Conservation (phyloP, 208 protist genomes). For the Crithidia thermophila region DNA sequence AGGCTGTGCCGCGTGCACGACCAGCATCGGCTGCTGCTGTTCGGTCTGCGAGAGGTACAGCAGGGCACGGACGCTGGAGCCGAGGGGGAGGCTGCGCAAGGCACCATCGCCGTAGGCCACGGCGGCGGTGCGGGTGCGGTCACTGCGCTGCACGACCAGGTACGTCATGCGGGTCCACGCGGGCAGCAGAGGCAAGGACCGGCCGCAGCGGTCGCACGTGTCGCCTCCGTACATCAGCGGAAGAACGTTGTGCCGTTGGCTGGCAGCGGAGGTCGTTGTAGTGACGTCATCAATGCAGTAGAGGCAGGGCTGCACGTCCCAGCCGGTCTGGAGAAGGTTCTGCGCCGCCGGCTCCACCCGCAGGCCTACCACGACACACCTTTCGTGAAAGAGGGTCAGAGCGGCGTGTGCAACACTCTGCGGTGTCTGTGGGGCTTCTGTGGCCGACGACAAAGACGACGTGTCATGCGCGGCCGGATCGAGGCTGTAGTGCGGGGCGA, state of each 20-base stretch:
- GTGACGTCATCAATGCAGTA: no score
- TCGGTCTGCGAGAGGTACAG: slow-evolving; percentile 51
- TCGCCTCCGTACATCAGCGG: slow-evolving; percentile 36
- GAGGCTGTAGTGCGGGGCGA: slow-evolving; percentile 16
- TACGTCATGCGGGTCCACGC: slow-evolving; percentile 33
- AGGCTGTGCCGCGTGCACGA: slow-evolving; percentile 48
- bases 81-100: slow-evolving; percentile 37
- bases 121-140: slow-evolving; percentile 36
- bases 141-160: slow-evolving; percentile 38
- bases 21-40: slow-evolving; percentile 38
- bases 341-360: slow-evolving; percentile 38
- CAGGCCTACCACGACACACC: slow-evolving; percentile 51
- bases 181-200: slow-evolving; percentile 30
- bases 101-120: slow-evolving; percentile 58
- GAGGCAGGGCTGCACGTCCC: slow-evolving; percentile 38
- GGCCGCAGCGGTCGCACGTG: slow-evolving; percentile 25
- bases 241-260: not conserved
- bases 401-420: not conserved
- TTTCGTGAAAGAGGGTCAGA: slow-evolving; percentile 20
- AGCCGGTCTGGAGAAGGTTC: slow-evolving; percentile 63
- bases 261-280: not conserved
- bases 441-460: no score
- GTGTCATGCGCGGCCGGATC: not conserved
- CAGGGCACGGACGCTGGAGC: slow-evolving; percentile 32
- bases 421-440: not conserved